Evolutionary conservation across 176 grass and related monocot genomes (phyloP).

Genomic region (Rhynchospora pubera): DNA sequence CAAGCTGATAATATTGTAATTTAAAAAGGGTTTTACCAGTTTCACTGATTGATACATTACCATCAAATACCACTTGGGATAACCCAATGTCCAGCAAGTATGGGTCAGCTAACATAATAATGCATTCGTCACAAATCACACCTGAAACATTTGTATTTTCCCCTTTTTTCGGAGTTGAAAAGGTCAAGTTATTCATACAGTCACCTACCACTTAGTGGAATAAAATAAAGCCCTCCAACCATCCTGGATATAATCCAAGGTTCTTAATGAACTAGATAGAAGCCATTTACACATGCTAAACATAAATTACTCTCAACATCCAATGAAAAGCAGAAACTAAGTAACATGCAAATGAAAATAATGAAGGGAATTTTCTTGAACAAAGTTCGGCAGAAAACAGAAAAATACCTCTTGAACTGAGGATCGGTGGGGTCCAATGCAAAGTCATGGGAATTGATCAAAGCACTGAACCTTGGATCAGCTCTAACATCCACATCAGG

Average conservation of each 20-base stretch:
- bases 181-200: background rate
- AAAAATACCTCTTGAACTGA: constrained; percentile 69
- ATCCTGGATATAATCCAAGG: no score
- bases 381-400: background rate
- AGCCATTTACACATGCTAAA: background rate
- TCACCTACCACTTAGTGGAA: background rate
- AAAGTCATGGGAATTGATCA: constrained; percentile 54
- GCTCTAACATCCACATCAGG: constrained; percentile 53
- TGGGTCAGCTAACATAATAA: no score
- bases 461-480: constrained; percentile 58
- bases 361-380: background rate
- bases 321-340: background rate
- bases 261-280: no score
- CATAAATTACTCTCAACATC: background rate
- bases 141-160: background rate
- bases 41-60: background rate
- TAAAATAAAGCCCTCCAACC: background rate
- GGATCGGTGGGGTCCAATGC: constrained; percentile 84
- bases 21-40: background rate
- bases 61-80: background rate
- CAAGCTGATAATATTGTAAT: background rate
- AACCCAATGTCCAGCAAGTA: background rate
- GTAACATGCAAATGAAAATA: background rate
- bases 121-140: no score
- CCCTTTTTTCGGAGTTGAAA: background rate